These are phyloP conservation scores for Durio zibethinus DNA, from an alignment of 345 rosid genomes.

Conservation along the genomic window DNA sequence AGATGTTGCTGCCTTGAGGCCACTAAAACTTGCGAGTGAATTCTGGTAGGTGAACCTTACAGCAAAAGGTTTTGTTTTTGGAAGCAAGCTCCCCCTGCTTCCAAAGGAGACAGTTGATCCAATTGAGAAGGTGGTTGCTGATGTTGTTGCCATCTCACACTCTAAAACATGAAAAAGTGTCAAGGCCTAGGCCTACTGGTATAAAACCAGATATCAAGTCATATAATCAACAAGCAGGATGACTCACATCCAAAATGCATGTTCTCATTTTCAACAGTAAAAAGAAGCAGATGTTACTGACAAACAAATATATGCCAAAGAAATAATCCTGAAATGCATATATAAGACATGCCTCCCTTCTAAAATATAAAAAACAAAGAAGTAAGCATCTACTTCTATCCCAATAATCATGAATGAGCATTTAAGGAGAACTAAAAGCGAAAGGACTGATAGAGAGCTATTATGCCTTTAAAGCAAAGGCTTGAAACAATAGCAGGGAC, in stretches of 20 bases:
- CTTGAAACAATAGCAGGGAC: not conserved
- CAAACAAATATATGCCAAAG: not conserved
- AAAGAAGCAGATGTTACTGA: not conserved
- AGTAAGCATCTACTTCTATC: not conserved
- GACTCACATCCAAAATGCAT: not conserved
- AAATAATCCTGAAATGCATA: not conserved
- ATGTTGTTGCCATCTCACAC: constrained; percentile 60
- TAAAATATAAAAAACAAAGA: not conserved
- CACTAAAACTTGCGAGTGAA: constrained; percentile 44
- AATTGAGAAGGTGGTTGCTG: constrained; percentile 57
- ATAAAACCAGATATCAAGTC: not conserved
- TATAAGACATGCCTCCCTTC: not conserved
- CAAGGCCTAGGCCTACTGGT: not conserved
- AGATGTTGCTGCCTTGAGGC: constrained; percentile 60
- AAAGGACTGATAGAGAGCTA: not conserved
- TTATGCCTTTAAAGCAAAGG: not conserved
- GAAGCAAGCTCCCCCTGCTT: constrained; percentile 36
- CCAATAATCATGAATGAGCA: not conserved
- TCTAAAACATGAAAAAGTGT: constrained; percentile 13
- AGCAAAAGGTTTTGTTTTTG: constrained; percentile 40
- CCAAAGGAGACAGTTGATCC: constrained; percentile 50
- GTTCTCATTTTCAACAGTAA: not conserved
- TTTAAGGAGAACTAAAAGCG: not conserved
- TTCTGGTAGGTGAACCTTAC: constrained; percentile 35
- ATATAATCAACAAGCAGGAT: not conserved